Evolutionary conservation across 495 filamentous ascomycete species (phyloP), one percentile per base, ranked within the genome.

Genomic region (Tuber microsphaerosporum): DNA sequence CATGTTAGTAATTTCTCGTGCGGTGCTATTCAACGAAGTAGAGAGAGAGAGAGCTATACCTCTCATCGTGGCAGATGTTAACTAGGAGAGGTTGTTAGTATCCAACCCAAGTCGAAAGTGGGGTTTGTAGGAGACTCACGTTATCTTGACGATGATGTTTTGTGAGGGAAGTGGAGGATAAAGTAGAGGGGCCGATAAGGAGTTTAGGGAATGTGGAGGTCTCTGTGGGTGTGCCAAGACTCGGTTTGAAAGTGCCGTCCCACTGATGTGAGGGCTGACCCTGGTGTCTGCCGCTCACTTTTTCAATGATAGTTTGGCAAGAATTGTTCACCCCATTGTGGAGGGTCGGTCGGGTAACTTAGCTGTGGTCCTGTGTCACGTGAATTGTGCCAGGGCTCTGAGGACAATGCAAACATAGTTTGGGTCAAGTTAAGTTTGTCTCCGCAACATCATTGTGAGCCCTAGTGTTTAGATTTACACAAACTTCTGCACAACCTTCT

Each of bases 11-110:
- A 61, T 61, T 61, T n/a, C 10, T 31, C 51, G 51, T 43, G 34
- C 78, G 70, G 48, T 71, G 39, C 65, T 78, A 37, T 39, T 75
- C 69, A 72, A 75, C 72, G 56, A 73, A 76, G 44, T 26, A 12
- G 26, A 9, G 56, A 34, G 51, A 34, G 51, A 61, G 26, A 65
- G 10, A 65, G 14, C 56, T 19, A 19, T 65, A 65, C 56, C 56
- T 65, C 56, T 65, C 56, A 65, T 65, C 56, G 56, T 65, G 56
- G 56, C 26, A 65, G 56, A 65, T 65, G 56, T 65, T 34, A 65
- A 65, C 56, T 65, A 65, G 19, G 12, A 65, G 26, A 12, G 20
- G 14, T 34, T 17, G 56, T 65, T 65, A 65, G 26, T 65, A 34
- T 65, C 31, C 2, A 19, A 65, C 34, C 5, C 5, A 65, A 34